Base-by-base conservation (phyloP, 1,284 basidiomycete genomes). In the Fomitopsis palustris region DNA sequence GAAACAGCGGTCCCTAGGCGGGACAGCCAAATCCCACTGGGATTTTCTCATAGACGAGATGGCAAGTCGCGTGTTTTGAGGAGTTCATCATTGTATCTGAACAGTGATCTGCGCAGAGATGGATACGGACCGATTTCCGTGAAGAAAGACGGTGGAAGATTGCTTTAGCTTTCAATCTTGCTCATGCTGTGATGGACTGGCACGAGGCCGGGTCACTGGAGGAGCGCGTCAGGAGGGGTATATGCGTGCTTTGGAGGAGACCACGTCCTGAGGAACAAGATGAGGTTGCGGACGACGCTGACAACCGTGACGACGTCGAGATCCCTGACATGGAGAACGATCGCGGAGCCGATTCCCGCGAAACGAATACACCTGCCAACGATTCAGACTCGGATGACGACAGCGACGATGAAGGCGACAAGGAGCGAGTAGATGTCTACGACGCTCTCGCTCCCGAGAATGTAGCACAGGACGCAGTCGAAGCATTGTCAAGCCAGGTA, bases 11-110 rank as follows among this genome's bases (percentile, higher is more conserved):
- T 90, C 87, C 8, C 77, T 88, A 16, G 93, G 94, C 8, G 85
- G 87, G 1, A 74, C 93, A 37, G 78, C 81, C 5, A 98, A 98
- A 74, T 85, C 90, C 0, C 95, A 98, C 67, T 96, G 95, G 93
- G 97, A 99, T 73, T 93, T 95, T 73, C 78, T 99, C 31, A 77
- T 99, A 70, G 97, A 99, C 62, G 97, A 99, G 76, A 95, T 98
- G 94, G 93, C 93, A 61, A 67, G 83, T 77, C 23, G 49, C 14
- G 39, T 43, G 4, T 7, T 8, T 35, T 8, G 5, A 31, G 31
- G n/a, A 16, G 33, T 33, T 29, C 31, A 45, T 43, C 4, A 17
- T 21, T 47, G 29, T n/a, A 1, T 23, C 7, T 38, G 58, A 55
- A 25, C 25, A 61, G 59, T 60, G 61, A 43, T 58, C 45, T 7